These are phyloP conservation scores for Grosmannia penicillata DNA, from an alignment of 2,329 filamentous ascomycete genomes.

Conservation along the genomic window DNA sequence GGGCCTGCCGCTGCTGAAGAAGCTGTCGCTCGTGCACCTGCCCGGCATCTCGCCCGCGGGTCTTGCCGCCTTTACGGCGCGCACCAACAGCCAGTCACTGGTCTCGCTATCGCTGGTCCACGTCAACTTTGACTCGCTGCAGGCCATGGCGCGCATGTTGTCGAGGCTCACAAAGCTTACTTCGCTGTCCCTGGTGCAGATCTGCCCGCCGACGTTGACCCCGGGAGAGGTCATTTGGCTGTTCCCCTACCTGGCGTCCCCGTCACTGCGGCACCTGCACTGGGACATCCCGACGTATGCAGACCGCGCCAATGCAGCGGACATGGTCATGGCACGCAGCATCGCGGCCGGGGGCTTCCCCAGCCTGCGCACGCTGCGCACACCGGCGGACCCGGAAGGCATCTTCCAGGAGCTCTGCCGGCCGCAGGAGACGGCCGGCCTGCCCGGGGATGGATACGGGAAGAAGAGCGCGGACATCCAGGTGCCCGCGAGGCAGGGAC, in stretches of 20 bases:
- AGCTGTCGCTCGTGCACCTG: slow-evolving; percentile 39
- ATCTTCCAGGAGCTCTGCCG: slow-evolving; percentile 54
- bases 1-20: slow-evolving; percentile 37
- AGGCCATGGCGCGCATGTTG: slow-evolving; percentile 42
- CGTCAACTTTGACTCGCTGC: slow-evolving; percentile 38
- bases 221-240: slow-evolving; percentile 42
- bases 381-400: slow-evolving; percentile 56
- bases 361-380: slow-evolving; percentile 39
- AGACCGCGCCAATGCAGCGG: slow-evolving; percentile 31
- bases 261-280: slow-evolving; percentile 37
- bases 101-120: slow-evolving; percentile 39
- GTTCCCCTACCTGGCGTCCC: slow-evolving; percentile 47
- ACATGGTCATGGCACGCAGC: slow-evolving; percentile 47
- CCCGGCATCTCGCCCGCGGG: slow-evolving; percentile 40
- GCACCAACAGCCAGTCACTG: slow-evolving; percentile 28
- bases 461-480: too few species aligned
- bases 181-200: slow-evolving; percentile 39
- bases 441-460: slow-evolving; percentile 34
- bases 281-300: slow-evolving; percentile 47
- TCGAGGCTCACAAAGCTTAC: slow-evolving; percentile 35
- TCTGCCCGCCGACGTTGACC: slow-evolving; percentile 37
- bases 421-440: slow-evolving; percentile 39
- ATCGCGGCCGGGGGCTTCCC: slow-evolving; percentile 51
- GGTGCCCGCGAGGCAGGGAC: too few species aligned
- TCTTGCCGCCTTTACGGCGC: slow-evolving; percentile 40